Evolutionary conservation across 2,329 filamentous ascomycete species (phyloP).

Genomic region (Pseudogymnoascus sp.): DNA sequence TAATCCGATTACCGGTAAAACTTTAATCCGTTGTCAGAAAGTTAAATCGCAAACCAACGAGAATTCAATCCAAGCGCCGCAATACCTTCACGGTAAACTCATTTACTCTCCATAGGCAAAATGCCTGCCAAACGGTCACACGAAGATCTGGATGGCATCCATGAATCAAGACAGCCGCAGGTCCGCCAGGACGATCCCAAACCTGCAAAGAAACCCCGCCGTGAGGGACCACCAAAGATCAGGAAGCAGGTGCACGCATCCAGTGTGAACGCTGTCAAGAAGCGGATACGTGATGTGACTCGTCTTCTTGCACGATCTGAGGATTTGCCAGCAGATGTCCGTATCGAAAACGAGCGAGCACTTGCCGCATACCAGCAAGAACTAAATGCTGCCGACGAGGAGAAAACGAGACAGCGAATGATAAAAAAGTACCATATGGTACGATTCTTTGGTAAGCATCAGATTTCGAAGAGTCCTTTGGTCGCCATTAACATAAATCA

Average conservation of each 20-base stretch:
- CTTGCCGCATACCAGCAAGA: constrained; percentile 58
- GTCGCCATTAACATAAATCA: constrained; percentile 13
- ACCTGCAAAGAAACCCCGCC: constrained; percentile 26
- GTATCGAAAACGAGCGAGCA: constrained; percentile 64
- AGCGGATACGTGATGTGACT: constrained; percentile 61
- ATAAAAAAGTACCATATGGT: constrained; percentile 77
- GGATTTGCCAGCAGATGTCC: constrained; percentile 58
- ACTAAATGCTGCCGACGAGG: constrained; percentile 48
- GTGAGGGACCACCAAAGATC: constrained; percentile 19
- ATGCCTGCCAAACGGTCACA: constrained; percentile 27
- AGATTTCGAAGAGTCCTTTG: constrained; percentile 9
- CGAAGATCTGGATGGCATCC: constrained; percentile 20
- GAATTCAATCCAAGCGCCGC: background rate
- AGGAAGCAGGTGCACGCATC: constrained; percentile 27
- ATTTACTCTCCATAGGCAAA: constrained; percentile 11
- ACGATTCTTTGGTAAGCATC: constrained; percentile 64
- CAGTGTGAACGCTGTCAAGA: constrained; percentile 55
- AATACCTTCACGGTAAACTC: background rate
- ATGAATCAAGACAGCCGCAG: constrained; percentile 26
- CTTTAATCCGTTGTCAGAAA: constrained; percentile 10
- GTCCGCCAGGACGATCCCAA: constrained; percentile 19
- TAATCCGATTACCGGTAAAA: background rate
- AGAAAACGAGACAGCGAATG: constrained; percentile 58
- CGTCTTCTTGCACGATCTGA: constrained; percentile 53
- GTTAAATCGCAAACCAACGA: constrained; percentile 5